These are phyloP conservation scores for Paramecium caudatum DNA, from an alignment of 73 alveolate genomes.

Conservation along the genomic window DNA sequence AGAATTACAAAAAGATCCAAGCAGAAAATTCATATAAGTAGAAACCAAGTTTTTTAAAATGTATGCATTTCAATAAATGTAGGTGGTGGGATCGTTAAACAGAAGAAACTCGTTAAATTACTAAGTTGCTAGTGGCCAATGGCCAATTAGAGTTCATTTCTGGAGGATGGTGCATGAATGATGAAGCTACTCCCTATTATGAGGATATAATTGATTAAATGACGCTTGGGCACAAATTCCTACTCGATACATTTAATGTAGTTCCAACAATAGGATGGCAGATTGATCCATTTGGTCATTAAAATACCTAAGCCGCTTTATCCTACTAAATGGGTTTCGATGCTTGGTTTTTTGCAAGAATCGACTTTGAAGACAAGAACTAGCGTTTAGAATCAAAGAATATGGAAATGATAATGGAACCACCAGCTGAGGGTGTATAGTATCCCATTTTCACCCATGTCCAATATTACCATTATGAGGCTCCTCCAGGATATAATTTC, in stretches of 20 bases:
- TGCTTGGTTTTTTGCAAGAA: slow-evolving; percentile 93
- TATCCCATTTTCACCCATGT: slow-evolving; percentile 75
- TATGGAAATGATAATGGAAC: slow-evolving; percentile 94
- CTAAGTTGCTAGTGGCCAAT: slow-evolving; percentile 31
- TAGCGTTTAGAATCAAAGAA: slow-evolving; percentile 80
- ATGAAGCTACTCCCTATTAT: slow-evolving; percentile 95
- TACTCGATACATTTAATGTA: slow-evolving; percentile 85
- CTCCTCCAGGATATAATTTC: slow-evolving; percentile 75
- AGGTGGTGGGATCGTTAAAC: slow-evolving; percentile 76
- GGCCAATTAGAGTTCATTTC: slow-evolving; percentile 87
- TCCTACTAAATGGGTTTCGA: slow-evolving; percentile 96
- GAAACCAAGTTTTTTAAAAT: slow-evolving; percentile 73
- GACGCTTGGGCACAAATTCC: slow-evolving; percentile 92
- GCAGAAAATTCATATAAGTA: slow-evolving; percentile 75
- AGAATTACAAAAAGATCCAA: slow-evolving; percentile 80
- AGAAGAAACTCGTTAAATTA: background rate
- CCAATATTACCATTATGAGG: slow-evolving; percentile 74
- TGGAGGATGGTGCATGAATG: slow-evolving; percentile 99
- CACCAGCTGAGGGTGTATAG: slow-evolving; percentile 74
- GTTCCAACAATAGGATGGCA: slow-evolving; percentile 95
- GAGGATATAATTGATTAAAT: slow-evolving; percentile 94
- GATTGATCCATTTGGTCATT: slow-evolving; percentile 98
- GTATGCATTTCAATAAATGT: background rate
- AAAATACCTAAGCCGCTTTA: slow-evolving; percentile 89
- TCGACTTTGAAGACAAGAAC: slow-evolving; percentile 92